Evolutionary conservation across 2,329 filamentous ascomycete species (phyloP), one percentile per base, ranked within the genome.

Genomic region (Stylonectria norvegica): DNA sequence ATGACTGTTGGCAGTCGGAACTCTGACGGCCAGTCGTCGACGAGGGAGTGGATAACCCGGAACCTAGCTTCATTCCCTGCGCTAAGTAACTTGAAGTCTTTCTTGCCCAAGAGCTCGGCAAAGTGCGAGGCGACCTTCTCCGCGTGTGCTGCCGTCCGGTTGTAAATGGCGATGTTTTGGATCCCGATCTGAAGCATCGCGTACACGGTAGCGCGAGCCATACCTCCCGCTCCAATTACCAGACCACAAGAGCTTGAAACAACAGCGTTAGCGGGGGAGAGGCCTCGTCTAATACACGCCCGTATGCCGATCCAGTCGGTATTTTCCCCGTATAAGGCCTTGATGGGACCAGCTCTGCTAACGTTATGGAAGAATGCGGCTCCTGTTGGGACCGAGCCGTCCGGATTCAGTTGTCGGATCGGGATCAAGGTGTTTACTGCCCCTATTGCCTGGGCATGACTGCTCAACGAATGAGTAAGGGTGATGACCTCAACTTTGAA

Each of bases 241-340:
- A 85, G 66, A 0, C 75, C 80, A 2, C 70, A 76, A 2, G 72
- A 75, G 8, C 64, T 69, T 0, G 75, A 68, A 3, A 78, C 71
- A 0, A 84, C 74, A 2, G 77, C 79, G 46, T 85, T 85, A 4
- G 84, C 82, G 0, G 86, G 86, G 1, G 85, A 89, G 2, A 89
- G 68, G 2, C 85, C 85, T 20, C 84, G 73, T 5, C 81, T 75
- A 29, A 90, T 77, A 56, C 84, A 89, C 3, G 83, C 84, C 38
- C 83, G 71, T 29, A 90, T 86, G 5, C 86, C 86, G 22, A 89
- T 84, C 82, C 86, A 90, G 59, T 90, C 86, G 0, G 85, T 89
- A 44, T 90, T 90, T 43, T 89, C 85, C 1, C 85, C 86, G 47
- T 88, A 86, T 0, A 89, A 69, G 0, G 81, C 83, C 46, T 77